phyloP scores from a whole-genome alignment of 352 stramenopile species.

The Pythium sukuiense region DNA sequence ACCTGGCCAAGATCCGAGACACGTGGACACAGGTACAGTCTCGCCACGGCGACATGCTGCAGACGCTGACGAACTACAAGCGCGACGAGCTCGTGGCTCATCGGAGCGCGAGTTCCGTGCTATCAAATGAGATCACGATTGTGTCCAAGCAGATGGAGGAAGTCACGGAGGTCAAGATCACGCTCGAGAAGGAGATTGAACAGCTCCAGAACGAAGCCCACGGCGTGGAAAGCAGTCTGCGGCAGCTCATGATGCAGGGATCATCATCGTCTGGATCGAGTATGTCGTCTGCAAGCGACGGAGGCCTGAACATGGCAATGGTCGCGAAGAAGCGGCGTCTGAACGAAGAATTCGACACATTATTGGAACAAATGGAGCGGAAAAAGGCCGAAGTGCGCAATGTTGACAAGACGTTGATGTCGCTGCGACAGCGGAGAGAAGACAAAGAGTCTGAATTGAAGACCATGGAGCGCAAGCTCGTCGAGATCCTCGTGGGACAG shows the following conservation, averaged over 20 bases:
- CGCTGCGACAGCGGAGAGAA: slow-evolving; percentile 50
- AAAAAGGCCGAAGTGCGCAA: slow-evolving; percentile 63
- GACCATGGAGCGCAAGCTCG: slow-evolving; percentile 71
- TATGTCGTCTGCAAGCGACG: slow-evolving; percentile 14
- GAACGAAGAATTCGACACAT: slow-evolving; percentile 78
- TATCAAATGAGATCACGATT: slow-evolving; percentile 76
- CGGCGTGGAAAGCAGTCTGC: slow-evolving; percentile 46
- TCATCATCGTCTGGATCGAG: slow-evolving; percentile 23
- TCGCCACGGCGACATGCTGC: slow-evolving; percentile 58
- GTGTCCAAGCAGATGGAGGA: slow-evolving; percentile 76
- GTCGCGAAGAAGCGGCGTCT: slow-evolving; percentile 77
- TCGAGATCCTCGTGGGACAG: slow-evolving; percentile 84
- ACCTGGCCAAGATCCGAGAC: slow-evolving; percentile 32
- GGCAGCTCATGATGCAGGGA: slow-evolving; percentile 60
- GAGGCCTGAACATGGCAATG: slow-evolving; percentile 55
- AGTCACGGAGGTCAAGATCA: slow-evolving; percentile 57
- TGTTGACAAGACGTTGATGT: slow-evolving; percentile 60
- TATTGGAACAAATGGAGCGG: slow-evolving; percentile 72
- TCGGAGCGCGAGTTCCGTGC: slow-evolving; percentile 62
- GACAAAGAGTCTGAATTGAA: slow-evolving; percentile 83
- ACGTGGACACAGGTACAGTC: slow-evolving; percentile 38
- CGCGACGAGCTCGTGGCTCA: slow-evolving; percentile 76
- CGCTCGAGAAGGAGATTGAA: slow-evolving; percentile 58
- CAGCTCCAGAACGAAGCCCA: slow-evolving; percentile 62
- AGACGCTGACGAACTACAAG: slow-evolving; percentile 82